phyloP scores from a whole-genome alignment of 2,329 filamentous ascomycete genomes.

The Botrytis fragariae region DNA sequence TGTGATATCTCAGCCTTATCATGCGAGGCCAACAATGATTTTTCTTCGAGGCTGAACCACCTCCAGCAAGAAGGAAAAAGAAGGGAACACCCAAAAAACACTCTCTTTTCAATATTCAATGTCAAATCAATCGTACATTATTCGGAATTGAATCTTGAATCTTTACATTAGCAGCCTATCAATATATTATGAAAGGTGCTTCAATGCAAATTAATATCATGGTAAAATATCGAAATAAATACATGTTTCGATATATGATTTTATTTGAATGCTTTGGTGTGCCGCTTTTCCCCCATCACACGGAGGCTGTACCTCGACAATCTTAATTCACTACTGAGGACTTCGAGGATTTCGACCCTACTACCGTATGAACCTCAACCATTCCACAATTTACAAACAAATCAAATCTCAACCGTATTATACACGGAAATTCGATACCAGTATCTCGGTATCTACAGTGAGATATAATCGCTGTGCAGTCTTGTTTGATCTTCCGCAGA shows the following conservation, averaged over 20 bases:
- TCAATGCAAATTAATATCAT: background rate
- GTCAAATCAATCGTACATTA: background rate
- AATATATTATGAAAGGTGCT: background rate
- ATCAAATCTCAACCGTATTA: background rate
- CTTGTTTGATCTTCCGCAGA: background rate
- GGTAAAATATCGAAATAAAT: background rate
- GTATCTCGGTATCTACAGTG: background rate
- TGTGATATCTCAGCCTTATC: constrained; percentile 6
- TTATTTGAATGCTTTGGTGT: background rate
- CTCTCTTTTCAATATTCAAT: background rate
- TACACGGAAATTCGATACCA: background rate
- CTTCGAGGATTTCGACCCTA: background rate
- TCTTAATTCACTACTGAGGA: background rate
- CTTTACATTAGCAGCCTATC: background rate
- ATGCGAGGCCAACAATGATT: background rate
- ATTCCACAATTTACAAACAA: background rate
- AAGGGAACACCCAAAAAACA: background rate
- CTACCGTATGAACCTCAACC: background rate
- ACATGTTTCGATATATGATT: background rate
- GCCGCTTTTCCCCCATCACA: background rate
- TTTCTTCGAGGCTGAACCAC: background rate
- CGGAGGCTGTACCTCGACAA: background rate
- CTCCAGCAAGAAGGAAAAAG: background rate
- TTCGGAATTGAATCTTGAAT: background rate
- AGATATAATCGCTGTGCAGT: background rate